Evolutionary conservation across 179 eudicot genomes (phyloP).

Genomic region (Gypsophila paniculata): DNA sequence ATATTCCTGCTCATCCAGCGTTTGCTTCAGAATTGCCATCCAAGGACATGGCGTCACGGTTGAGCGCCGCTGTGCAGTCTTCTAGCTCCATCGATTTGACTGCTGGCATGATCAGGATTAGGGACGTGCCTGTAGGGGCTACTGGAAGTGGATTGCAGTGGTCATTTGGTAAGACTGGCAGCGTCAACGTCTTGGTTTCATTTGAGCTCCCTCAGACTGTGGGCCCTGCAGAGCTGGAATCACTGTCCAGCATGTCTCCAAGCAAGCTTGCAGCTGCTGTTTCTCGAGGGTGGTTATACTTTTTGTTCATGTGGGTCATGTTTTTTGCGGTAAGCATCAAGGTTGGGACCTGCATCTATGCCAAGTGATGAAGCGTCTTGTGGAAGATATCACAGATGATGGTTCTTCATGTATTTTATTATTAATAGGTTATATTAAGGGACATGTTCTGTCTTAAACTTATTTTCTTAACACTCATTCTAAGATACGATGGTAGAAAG

Average conservation of each 20-base stretch:
- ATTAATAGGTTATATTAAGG: slow-evolving; percentile 5
- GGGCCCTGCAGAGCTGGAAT: slow-evolving; percentile 25
- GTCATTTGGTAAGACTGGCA: slow-evolving; percentile 52
- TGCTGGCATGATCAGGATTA: slow-evolving; percentile 71
- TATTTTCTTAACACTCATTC: background rate
- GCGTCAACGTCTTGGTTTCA: slow-evolving; percentile 52
- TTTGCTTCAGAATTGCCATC: slow-evolving; percentile 69
- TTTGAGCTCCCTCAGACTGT: slow-evolving; percentile 46
- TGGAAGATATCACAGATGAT: background rate
- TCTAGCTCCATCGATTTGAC: slow-evolving; percentile 59
- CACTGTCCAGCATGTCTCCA: slow-evolving; percentile 28
- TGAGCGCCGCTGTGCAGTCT: slow-evolving; percentile 48
- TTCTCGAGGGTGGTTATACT: slow-evolving; percentile 48
- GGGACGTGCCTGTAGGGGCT: slow-evolving; percentile 34
- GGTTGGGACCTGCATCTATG: slow-evolving; percentile 47
- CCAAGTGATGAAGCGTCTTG: slow-evolving; percentile 30
- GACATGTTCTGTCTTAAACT: background rate
- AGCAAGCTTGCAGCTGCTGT: slow-evolving; percentile 43
- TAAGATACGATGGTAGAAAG: background rate
- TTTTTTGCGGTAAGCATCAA: slow-evolving; percentile 58
- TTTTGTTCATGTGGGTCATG: slow-evolving; percentile 50
- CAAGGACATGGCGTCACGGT: slow-evolving; percentile 43
- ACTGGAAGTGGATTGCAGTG: slow-evolving; percentile 33
- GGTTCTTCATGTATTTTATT: background rate
- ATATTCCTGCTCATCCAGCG: slow-evolving; percentile 70